These are phyloP conservation scores for Colletotrichum sp. DNA, from an alignment of 2,329 filamentous ascomycete genomes.

Conservation along the genomic window DNA sequence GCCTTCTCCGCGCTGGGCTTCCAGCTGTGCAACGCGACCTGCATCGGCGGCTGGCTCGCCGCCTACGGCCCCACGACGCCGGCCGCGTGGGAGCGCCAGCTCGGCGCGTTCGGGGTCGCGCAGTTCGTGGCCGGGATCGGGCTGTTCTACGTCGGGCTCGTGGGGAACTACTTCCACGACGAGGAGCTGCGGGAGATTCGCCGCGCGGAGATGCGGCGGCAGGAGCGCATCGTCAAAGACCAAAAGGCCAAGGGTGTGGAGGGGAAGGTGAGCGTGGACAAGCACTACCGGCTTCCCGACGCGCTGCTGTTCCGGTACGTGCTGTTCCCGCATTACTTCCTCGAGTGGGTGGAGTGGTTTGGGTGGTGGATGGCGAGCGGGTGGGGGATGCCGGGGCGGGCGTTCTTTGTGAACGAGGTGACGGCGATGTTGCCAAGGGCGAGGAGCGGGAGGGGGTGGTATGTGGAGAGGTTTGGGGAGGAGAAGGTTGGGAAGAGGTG, in stretches of 20 bases:
- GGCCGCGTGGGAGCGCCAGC: conserved; percentile 50
- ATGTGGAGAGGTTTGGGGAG: conserved; percentile 84
- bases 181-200: conserved; percentile 88
- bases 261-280: conserved; percentile 57
- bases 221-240: conserved; percentile 49
- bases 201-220: conserved; percentile 67
- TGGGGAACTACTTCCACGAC: conserved; percentile 87
- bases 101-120: conserved; percentile 36
- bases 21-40: conserved; percentile 81
- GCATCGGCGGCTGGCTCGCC: conserved; percentile 79
- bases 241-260: conserved; percentile 41
- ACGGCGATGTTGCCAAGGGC: conserved; percentile 90
- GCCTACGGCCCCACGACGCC: conserved; percentile 76
- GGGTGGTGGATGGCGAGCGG: conserved; percentile 84
- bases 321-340: conserved; percentile 92
- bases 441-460: conserved; percentile 83
- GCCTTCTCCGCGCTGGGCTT: conserved; percentile 70
- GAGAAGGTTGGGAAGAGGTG: conserved; percentile 78
- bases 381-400: conserved; percentile 76
- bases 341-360: conserved; percentile 95
- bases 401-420: conserved; percentile 86
- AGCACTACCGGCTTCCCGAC: conserved; percentile 86
- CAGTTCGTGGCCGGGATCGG: conserved; percentile 69
- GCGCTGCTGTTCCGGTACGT: conserved; percentile 83
- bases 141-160: conserved; percentile 78